These are phyloP conservation scores for Amanita rubescens DNA, from an alignment of 768 basidiomycete species.

Conservation along the genomic window DNA sequence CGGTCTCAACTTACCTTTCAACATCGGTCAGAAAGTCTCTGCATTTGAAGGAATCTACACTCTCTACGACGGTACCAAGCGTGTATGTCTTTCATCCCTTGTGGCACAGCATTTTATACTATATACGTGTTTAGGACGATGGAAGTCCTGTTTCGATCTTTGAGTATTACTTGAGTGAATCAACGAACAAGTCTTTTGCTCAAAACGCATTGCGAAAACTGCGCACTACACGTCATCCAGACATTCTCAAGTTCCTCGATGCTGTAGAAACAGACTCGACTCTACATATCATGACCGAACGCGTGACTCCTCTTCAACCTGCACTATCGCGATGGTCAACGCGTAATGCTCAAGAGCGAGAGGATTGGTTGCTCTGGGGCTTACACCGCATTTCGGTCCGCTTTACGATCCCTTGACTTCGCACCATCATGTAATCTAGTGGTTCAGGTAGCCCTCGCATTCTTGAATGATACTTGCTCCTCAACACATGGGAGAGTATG, in stretches of 20 bases:
- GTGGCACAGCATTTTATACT: slow-evolving; percentile 2
- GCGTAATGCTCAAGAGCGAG: slow-evolving; percentile 55
- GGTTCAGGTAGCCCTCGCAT: slow-evolving; percentile 74
- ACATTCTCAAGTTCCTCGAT: slow-evolving; percentile 94
- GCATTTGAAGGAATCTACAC: slow-evolving; percentile 74
- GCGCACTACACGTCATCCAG: slow-evolving; percentile 88
- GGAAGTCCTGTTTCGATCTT: slow-evolving; percentile 81
- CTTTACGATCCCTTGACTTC: not conserved
- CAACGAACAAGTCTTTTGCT: slow-evolving; percentile 55
- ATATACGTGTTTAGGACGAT: slow-evolving; percentile 63
- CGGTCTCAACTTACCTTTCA: slow-evolving; percentile 84
- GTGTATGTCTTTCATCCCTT: slow-evolving; percentile 39
- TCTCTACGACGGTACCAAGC: slow-evolving; percentile 82
- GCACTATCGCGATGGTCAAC: slow-evolving; percentile 57
- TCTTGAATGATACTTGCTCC: slow-evolving; percentile 77
- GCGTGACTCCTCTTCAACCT: slow-evolving; percentile 66
- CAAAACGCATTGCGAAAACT: slow-evolving; percentile 88
- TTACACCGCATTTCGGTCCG: slow-evolving; percentile 79
- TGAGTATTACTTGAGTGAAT: slow-evolving; percentile 75
- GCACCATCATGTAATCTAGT: slow-evolving; percentile 8
- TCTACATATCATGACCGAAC: slow-evolving; percentile 93
- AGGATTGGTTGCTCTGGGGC: slow-evolving; percentile 94
- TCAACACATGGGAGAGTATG: slow-evolving; percentile 82
- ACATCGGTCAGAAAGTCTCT: slow-evolving; percentile 65
- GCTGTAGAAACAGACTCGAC: slow-evolving; percentile 82